Conservation (phyloP, 306 rosid species). For the Psophocarpus tetragonolobus region DNA sequence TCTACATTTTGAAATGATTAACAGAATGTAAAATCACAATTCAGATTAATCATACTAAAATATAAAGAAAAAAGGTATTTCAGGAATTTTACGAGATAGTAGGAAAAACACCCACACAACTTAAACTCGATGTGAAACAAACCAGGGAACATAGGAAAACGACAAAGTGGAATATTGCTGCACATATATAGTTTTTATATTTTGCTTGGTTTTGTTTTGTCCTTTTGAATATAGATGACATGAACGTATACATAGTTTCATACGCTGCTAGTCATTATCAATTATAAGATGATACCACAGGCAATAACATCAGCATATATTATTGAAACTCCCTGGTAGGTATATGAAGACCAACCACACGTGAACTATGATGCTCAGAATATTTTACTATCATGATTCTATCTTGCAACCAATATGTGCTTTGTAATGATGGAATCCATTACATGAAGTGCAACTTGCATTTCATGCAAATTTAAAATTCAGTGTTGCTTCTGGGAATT, state of each 20-base stretch:
- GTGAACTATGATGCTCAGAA: slow-evolving; percentile 34
- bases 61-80: too few relatives aligned
- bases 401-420: slow-evolving; percentile 28
- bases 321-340: slow-evolving; percentile 25
- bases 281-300: slow-evolving; percentile 13
- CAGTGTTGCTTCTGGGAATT: slow-evolving; percentile 33
- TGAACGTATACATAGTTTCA: not conserved
- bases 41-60: too few relatives aligned
- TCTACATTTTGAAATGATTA: too few relatives aligned
- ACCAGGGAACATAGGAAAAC: too few relatives aligned
- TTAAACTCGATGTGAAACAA: too few relatives aligned
- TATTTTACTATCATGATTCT: slow-evolving; percentile 27
- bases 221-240: not conserved
- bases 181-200: too few relatives aligned
- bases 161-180: too few relatives aligned
- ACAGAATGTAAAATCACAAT: too few relatives aligned
- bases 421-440: slow-evolving; percentile 46
- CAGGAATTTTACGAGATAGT: too few relatives aligned
- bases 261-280: not conserved
- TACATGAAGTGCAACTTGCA: slow-evolving; percentile 34
- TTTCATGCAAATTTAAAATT: slow-evolving; percentile 31
- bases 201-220: not conserved
- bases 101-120: too few relatives aligned
- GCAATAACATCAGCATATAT: not conserved
- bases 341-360: slow-evolving; percentile 35